Conservation (phyloP, 2,329 filamentous ascomycete species). For the Botryotinia globosa region DNA sequence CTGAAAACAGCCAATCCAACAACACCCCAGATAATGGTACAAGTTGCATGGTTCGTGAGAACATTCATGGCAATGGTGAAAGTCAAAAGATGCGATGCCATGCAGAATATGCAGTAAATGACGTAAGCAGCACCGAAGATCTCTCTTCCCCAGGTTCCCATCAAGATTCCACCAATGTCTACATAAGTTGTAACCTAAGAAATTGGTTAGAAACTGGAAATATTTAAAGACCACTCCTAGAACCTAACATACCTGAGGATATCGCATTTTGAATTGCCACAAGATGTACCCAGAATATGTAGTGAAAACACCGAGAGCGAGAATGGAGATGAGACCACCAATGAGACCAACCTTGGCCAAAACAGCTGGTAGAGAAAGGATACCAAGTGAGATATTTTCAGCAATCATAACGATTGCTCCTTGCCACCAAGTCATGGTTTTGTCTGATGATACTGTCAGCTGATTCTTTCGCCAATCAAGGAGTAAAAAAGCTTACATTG, state of each 20-base stretch:
- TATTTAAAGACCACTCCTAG: not conserved
- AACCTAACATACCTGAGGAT: conserved; percentile 45
- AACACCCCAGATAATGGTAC: conserved; percentile 54
- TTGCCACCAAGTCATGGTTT: conserved; percentile 24
- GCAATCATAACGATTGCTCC: conserved; percentile 19
- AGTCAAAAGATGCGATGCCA: conserved; percentile 58
- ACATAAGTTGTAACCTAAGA: conserved; percentile 44
- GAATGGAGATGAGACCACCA: conserved; percentile 46
- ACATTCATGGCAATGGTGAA: conserved; percentile 59
- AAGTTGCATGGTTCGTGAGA: conserved; percentile 52
- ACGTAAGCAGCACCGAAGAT: conserved; percentile 50
- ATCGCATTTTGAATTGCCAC: conserved; percentile 55
- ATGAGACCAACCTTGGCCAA: conserved; percentile 21
- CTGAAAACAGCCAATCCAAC: conserved; percentile 52
- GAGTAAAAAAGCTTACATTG: conserved; percentile 19
- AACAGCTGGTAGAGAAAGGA: conserved; percentile 23
- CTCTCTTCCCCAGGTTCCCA: conserved; percentile 45
- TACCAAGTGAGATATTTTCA: conserved; percentile 24
- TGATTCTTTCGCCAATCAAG: not conserved
- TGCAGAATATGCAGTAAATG: conserved; percentile 58
- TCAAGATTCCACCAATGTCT: conserved; percentile 55
- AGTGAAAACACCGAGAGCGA: conserved; percentile 52
- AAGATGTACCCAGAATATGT: conserved; percentile 62
- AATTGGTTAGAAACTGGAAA: not conserved
- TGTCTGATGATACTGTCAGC: conserved; percentile 9